Evolutionary conservation across 805 yeast species (phyloP).

Genomic region (Maudiozyma pseudohumilis): DNA sequence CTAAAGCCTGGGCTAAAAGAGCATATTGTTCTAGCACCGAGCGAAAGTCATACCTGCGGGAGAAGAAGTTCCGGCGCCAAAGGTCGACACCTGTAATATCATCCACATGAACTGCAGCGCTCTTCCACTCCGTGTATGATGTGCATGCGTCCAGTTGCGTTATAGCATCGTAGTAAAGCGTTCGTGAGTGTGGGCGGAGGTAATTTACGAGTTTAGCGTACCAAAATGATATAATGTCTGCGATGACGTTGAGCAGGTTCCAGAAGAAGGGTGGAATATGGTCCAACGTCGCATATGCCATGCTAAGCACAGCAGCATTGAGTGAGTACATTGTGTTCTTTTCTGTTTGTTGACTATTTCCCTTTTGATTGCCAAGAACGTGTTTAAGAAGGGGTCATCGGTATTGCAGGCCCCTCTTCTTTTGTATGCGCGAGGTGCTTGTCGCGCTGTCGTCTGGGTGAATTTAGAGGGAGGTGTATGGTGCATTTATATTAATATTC

Average conservation of each 20-base stretch:
- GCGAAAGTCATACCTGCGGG: slow-evolving; percentile 73
- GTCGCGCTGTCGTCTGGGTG: no score
- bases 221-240: slow-evolving; percentile 38
- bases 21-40: slow-evolving; percentile 68
- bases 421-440: background rate
- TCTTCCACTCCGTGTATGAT: slow-evolving; percentile 64
- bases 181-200: slow-evolving; percentile 25
- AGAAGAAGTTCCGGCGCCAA: slow-evolving; percentile 78
- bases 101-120: slow-evolving; percentile 40
- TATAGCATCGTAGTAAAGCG: slow-evolving; percentile 33
- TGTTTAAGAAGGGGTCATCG: background rate
- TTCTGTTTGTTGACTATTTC: background rate
- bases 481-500: no score
- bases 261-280: slow-evolving; percentile 36
- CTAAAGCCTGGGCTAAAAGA: slow-evolving; percentile 51
- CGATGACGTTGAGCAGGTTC: slow-evolving; percentile 32
- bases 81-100: slow-evolving; percentile 42
- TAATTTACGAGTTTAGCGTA: slow-evolving; percentile 18
- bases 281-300: slow-evolving; percentile 26
- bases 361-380: background rate
- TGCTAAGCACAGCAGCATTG: slow-evolving; percentile 15
- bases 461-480: no score
- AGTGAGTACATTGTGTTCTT: slow-evolving; percentile 6
- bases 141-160: slow-evolving; percentile 42
- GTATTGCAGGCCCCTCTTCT: background rate